Conservation (phyloP, 2,329 filamentous ascomycete species). For the Penicillium sp. region DNA sequence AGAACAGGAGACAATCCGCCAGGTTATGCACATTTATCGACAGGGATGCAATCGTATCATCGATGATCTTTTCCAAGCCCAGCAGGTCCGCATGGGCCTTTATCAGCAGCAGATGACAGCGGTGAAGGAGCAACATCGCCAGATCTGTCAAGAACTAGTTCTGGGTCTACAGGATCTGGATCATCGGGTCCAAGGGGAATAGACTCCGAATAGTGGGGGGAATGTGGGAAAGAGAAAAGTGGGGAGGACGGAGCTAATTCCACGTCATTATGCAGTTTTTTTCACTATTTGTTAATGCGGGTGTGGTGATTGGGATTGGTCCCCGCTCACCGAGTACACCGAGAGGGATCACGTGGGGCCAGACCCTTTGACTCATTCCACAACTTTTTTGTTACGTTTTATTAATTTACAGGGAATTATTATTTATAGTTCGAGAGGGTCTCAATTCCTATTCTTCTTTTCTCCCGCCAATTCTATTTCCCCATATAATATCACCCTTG, state of each 20-base stretch:
- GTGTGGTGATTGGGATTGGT: conserved; percentile 18
- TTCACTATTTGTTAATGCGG: conserved; percentile 11
- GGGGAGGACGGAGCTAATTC: background rate
- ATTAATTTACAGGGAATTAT: background rate
- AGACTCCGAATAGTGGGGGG: too few species aligned
- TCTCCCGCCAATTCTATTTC: background rate
- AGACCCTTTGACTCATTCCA: conserved; percentile 20
- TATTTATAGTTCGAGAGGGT: background rate
- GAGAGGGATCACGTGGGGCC: conserved; percentile 26
- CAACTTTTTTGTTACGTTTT: background rate
- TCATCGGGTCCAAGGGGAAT: conserved; percentile 14
- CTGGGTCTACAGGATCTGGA: conserved; percentile 29
- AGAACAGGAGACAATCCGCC: conserved; percentile 46
- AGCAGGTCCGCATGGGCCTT: conserved; percentile 38
- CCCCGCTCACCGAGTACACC: conserved; percentile 21
- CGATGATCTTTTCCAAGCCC: conserved; percentile 41
- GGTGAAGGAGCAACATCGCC: conserved; percentile 29
- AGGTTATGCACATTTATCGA: conserved; percentile 47
- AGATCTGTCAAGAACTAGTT: conserved; percentile 32
- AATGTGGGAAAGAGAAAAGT: background rate
- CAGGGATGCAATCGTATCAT: conserved; percentile 46
- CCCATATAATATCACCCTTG: background rate
- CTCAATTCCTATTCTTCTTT: background rate
- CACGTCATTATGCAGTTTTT: background rate
- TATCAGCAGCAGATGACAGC: conserved; percentile 29